A percentile compares a stretch with the other conserved stretches of the same genome.
These are phyloP conservation scores for Oryza rufipogon DNA, from an alignment of 176 grass and related monocot genomes.

Conservation along the genomic window DNA sequence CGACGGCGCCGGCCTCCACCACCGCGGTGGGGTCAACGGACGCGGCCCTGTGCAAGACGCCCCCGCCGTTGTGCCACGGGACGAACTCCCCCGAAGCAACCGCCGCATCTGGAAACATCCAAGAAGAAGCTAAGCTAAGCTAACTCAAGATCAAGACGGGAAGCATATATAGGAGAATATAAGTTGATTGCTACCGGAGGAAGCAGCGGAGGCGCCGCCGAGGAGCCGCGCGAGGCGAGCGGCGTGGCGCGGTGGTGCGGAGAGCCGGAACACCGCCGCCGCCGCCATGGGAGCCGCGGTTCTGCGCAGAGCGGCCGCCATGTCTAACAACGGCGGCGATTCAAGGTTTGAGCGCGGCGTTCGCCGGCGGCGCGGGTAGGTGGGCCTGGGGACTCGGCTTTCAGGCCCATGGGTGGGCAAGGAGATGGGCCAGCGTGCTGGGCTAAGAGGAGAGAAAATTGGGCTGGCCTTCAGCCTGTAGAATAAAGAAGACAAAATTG, in stretches of 20 bases:
- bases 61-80: constrained; percentile 61
- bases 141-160: neutral
- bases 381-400: no score
- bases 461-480: no score
- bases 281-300: neutral
- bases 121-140: neutral
- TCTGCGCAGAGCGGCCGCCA: constrained; percentile 27
- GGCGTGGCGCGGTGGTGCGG: neutral
- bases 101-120: constrained; percentile 9
- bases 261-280: neutral
- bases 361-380: no score
- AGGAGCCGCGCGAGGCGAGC: neutral
- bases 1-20: constrained; percentile 55
- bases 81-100: constrained; percentile 31
- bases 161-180: neutral
- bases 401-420: no score
- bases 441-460: no score
- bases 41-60: constrained; percentile 48
- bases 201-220: constrained; percentile 2
- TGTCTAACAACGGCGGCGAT: neutral
- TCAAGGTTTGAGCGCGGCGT: no score
- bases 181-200: neutral
- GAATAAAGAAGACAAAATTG: no score
- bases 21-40: constrained; percentile 43
- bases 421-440: no score